Evolutionary conservation across 139 green algal genomes (phyloP).

Genomic region (Auxenochlorella pyrenoidosa): DNA sequence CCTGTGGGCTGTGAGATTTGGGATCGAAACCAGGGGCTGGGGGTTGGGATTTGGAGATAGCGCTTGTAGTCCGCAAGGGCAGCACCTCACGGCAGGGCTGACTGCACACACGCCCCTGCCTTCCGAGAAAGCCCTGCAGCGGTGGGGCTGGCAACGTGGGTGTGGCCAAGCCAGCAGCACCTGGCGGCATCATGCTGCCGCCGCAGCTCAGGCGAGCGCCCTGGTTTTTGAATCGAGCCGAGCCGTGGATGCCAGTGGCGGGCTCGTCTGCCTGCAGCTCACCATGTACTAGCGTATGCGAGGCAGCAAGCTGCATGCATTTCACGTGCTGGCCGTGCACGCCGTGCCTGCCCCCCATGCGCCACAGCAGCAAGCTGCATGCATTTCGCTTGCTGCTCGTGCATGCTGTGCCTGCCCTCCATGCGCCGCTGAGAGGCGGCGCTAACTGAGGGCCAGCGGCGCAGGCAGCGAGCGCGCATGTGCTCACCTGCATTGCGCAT

Average conservation of each 20-base stretch:
- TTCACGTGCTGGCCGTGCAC: not conserved
- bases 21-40: not conserved
- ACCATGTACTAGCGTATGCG: too few relatives aligned
- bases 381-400: too few relatives aligned
- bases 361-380: too few relatives aligned
- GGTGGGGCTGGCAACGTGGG: not conserved
- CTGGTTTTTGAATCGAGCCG: not conserved
- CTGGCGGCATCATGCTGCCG: constrained; percentile 17
- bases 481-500: not conserved
- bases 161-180: not conserved
- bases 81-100: too few relatives aligned
- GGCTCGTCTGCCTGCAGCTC: not conserved
- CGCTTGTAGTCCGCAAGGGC: too few relatives aligned
- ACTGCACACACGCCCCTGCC: not conserved
- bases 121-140: not conserved
- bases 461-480: too few relatives aligned
- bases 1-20: not conserved
- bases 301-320: not conserved
- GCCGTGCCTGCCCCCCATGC: not conserved
- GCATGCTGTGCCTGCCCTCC: too few relatives aligned
- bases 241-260: not conserved
- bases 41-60: not conserved
- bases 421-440: too few relatives aligned
- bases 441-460: too few relatives aligned
- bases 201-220: constrained; percentile 30